phyloP scores from a whole-genome alignment of 1,139 yeast genomes.

The Yamadazyma blattariae region DNA sequence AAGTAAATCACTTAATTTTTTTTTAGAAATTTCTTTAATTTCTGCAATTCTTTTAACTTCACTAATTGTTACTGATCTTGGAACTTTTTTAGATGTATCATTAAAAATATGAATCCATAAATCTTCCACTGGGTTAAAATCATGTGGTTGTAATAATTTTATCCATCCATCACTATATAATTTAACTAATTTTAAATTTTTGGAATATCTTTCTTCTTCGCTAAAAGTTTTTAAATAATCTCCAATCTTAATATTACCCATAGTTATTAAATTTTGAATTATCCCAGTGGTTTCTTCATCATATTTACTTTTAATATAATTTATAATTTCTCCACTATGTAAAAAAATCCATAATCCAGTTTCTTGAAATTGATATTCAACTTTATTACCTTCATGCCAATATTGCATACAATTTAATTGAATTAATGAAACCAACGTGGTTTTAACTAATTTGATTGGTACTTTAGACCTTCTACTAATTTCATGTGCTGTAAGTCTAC shows the following conservation, averaged over 20 bases:
- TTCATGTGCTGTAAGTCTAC: slow-evolving; percentile 53
- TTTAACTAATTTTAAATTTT: slow-evolving; percentile 36
- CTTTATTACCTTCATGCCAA: slow-evolving; percentile 43
- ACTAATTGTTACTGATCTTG: slow-evolving; percentile 47
- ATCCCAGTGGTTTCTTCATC: slow-evolving; percentile 61
- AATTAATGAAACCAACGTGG: slow-evolving; percentile 59
- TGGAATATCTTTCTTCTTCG: slow-evolving; percentile 22
- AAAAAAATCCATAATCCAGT: slow-evolving; percentile 62
- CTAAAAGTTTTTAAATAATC: slow-evolving; percentile 52
- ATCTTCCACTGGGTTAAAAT: slow-evolving; percentile 49
- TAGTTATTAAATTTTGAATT: slow-evolving; percentile 62
- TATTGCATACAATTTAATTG: slow-evolving; percentile 63
- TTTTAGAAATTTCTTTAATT: slow-evolving; percentile 60
- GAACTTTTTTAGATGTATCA: slow-evolving; percentile 48
- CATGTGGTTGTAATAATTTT: slow-evolving; percentile 32
- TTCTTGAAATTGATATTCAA: slow-evolving; percentile 61
- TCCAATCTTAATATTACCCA: slow-evolving; percentile 61
- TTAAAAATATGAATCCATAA: slow-evolving; percentile 55
- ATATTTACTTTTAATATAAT: slow-evolving; percentile 40
- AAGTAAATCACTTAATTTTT: slow-evolving; percentile 36
- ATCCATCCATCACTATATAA: slow-evolving; percentile 62
- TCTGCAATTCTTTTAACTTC: slow-evolving; percentile 66
- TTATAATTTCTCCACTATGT: slow-evolving; percentile 75
- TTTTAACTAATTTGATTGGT: slow-evolving; percentile 45
- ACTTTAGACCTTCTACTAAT: slow-evolving; percentile 39